A percentile compares a stretch with the other conserved stretches of the same genome.
Conservation (phyloP, 2,329 filamentous ascomycete species). For the Amauroascus niger region DNA sequence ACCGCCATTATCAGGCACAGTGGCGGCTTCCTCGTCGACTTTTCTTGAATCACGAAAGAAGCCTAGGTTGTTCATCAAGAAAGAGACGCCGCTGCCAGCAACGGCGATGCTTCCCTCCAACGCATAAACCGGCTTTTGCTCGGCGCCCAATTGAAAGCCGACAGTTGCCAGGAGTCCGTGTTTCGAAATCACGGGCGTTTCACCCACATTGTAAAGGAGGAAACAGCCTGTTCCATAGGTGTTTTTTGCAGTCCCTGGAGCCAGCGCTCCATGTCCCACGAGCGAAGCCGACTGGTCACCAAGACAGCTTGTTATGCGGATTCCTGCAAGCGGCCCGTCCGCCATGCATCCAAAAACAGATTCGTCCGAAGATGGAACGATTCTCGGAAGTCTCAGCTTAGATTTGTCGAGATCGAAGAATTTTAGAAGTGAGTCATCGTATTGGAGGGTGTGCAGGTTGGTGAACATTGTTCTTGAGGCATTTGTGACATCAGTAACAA, state of each 20-base stretch:
- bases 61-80: conserved; percentile 56
- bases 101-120: conserved; percentile 78
- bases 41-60: conserved; percentile 54
- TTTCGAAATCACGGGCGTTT: conserved; percentile 73
- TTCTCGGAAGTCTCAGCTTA: conserved; percentile 69
- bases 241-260: conserved; percentile 74
- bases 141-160: conserved; percentile 69
- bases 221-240: conserved; percentile 89
- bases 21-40: conserved; percentile 55
- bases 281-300: conserved; percentile 81
- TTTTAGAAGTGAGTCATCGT: conserved; percentile 63
- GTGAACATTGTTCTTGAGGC: conserved; percentile 91
- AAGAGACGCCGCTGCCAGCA: conserved; percentile 70
- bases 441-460: conserved; percentile 70
- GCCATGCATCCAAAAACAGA: conserved; percentile 61
- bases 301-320: conserved; percentile 70
- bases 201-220: conserved; percentile 77
- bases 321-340: conserved; percentile 56
- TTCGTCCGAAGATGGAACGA: conserved; percentile 68
- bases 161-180: conserved; percentile 79
- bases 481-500: conserved; percentile 80
- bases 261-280: conserved; percentile 77
- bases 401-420: conserved; percentile 67
- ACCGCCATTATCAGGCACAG: conserved; percentile 66
- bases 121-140: conserved; percentile 62